These are phyloP conservation scores for Xylaria intraflava DNA, from an alignment of 495 filamentous ascomycete genomes.

Conservation along the genomic window DNA sequence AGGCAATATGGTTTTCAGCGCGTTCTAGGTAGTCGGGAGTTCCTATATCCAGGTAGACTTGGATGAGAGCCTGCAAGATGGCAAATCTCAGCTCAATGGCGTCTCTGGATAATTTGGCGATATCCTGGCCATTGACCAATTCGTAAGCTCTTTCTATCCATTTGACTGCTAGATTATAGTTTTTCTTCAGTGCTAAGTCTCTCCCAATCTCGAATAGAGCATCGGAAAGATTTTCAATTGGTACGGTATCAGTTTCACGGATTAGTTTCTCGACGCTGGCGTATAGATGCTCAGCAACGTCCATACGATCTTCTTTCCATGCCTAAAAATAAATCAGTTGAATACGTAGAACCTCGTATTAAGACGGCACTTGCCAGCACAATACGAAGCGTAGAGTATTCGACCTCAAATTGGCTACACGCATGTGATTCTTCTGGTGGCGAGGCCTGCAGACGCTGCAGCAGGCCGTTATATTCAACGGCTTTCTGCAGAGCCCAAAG, in stretches of 20 bases:
- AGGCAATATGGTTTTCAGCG: slow-evolving; percentile 51
- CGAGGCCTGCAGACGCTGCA: slow-evolving; percentile 36
- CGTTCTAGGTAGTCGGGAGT: slow-evolving; percentile 40
- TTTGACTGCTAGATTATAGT: slow-evolving; percentile 50
- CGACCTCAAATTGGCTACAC: slow-evolving; percentile 41
- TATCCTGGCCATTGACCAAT: slow-evolving; percentile 48
- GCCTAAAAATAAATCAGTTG: slow-evolving; percentile 42
- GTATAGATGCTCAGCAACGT: slow-evolving; percentile 75
- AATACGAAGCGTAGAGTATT: slow-evolving; percentile 67
- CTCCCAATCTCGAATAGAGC: slow-evolving; percentile 67
- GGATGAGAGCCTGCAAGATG: slow-evolving; percentile 57
- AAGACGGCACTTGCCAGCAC: slow-evolving; percentile 49
- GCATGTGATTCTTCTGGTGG: slow-evolving; percentile 24
- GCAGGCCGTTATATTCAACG: slow-evolving; percentile 53
- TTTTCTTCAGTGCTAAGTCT: slow-evolving; percentile 44
- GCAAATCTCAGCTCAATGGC: slow-evolving; percentile 58
- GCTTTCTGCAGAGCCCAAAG: slow-evolving; percentile 56
- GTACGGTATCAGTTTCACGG: slow-evolving; percentile 34
- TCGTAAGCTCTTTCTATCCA: slow-evolving; percentile 72
- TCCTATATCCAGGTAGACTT: slow-evolving; percentile 42
- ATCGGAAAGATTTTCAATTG: slow-evolving; percentile 62
- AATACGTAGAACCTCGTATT: slow-evolving; percentile 10
- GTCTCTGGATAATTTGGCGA: slow-evolving; percentile 51
- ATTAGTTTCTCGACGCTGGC: slow-evolving; percentile 43
- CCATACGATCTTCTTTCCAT: slow-evolving; percentile 61